phyloP scores from a whole-genome alignment of 164 flowering plant species.

The Magnolia officinalis region DNA sequence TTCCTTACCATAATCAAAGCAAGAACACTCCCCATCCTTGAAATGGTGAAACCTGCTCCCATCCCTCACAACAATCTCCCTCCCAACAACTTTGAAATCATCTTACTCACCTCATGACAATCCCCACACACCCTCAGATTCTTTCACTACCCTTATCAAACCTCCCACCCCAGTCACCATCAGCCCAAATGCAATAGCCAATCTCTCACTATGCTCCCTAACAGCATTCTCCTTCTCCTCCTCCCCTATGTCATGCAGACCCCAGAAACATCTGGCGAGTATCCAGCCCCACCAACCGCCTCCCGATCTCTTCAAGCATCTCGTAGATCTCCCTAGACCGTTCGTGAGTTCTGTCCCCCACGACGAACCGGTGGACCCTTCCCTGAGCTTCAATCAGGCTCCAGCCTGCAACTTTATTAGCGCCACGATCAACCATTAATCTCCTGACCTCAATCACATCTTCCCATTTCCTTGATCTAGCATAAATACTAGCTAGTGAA shows the following conservation, averaged over 20 bases:
- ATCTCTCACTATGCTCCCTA: constrained; percentile 66
- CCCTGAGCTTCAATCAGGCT: constrained; percentile 59
- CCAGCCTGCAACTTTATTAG: constrained; percentile 56
- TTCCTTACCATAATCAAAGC: constrained; percentile 48
- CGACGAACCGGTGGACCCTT: constrained; percentile 42
- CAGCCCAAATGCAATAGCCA: constrained; percentile 70
- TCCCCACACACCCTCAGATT: constrained; percentile 64
- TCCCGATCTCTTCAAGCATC: constrained; percentile 45
- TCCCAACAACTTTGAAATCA: constrained; percentile 49
- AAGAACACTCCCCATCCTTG: constrained; percentile 45
- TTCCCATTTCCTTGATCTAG: constrained; percentile 57
- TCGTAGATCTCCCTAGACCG: constrained; percentile 41
- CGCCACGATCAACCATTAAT: constrained; percentile 58
- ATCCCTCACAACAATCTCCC: constrained; percentile 60
- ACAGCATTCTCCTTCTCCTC: constrained; percentile 53
- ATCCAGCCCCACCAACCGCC: constrained; percentile 37
- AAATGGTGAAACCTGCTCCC: constrained; percentile 61
- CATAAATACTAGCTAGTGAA: constrained; percentile 54
- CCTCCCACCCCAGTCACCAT: constrained; percentile 45
- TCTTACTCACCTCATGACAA: constrained; percentile 65
- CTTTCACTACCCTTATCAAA: constrained; percentile 50
- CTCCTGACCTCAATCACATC: constrained; percentile 54
- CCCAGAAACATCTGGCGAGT: constrained; percentile 45
- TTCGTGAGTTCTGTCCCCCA: constrained; percentile 56
- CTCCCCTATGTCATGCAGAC: constrained; percentile 42